Base-by-base conservation (phyloP, 768 basidiomycete genomes). In the Suillus spraguei region DNA sequence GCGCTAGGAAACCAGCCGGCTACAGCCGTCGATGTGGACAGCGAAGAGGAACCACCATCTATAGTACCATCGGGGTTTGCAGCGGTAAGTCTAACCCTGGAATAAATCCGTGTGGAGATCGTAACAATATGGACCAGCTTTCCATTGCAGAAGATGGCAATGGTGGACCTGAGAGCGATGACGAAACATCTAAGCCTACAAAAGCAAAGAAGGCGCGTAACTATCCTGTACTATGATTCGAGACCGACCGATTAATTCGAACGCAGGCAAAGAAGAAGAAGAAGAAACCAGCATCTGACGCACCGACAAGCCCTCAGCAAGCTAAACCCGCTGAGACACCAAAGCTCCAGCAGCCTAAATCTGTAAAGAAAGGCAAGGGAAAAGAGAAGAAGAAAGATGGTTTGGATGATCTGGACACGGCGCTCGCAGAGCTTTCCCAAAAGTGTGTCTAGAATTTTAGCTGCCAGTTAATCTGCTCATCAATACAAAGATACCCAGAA, bases 351-450 rank as follows among this genome's bases (percentile, higher is more conserved):
- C 38, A 50, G 44, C 39, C 65, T 69, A 88, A 70, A 84, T 82
- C 87, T 5, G 59, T 72, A 28, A 89, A 89, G 75, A 87, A 88
- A 70, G 85, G 83, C 1, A 86, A 86, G 66, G 82, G 79, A 5
- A 91, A 89, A 71, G 86, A 83, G 61, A 87, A 86, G 75, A 78
- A 73, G 38, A 89, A 86, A 59, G 83, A 83, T 0, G 86, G 83
- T 16, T 75, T 81, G 61, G 91, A 95, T 68, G 94, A 98, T 66
- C 78, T 99, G 33, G 95, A 97, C 68, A 81, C 85, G 60, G 95
- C 89, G 0, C 80, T 98, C 11, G 90, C 88, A 2, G 94, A 97
- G 69, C 81, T 98, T n/a, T 87, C 90, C 1, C 65, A 88, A 56
- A 89, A 93, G 91, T 92, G 73, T 46, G 81, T 75, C 46, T 2